These are phyloP conservation scores for Pugionium cornutum DNA, from an alignment of 345 rosid species.

Conservation along the genomic window DNA sequence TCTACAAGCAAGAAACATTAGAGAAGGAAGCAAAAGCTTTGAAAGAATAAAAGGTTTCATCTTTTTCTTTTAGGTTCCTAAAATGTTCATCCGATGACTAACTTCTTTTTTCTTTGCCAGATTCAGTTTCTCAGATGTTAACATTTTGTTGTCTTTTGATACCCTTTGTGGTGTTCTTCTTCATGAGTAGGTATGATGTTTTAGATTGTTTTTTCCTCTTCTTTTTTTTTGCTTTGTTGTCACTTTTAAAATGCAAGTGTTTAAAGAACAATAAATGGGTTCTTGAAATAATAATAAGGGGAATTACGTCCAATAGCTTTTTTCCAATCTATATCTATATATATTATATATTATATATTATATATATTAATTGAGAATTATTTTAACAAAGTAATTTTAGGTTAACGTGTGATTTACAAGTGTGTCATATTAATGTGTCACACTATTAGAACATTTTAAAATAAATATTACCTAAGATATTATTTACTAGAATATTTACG, in stretches of 20 bases:
- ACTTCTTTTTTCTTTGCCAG: slow-evolving; percentile 15
- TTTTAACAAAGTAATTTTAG: no score
- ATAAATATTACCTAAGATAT: no score
- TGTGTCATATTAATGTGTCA: no score
- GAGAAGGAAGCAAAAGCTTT: neutral
- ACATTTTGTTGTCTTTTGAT: slow-evolving; percentile 26
- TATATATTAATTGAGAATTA: no score
- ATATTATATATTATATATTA: no score
- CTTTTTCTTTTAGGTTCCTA: slow-evolving; percentile 5
- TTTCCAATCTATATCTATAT: neutral
- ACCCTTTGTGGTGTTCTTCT: neutral
- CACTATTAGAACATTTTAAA: no score
- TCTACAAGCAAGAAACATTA: slow-evolving; percentile 58
- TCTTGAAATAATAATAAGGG: slow-evolving; percentile 22
- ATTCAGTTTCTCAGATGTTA: slow-evolving; percentile 24
- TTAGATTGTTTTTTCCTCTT: neutral
- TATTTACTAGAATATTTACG: no score
- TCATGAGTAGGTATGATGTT: slow-evolving; percentile 16
- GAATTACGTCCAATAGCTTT: neutral
- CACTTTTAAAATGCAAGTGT: slow-evolving; percentile 33
- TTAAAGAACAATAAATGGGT: slow-evolving; percentile 10
- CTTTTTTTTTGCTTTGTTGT: neutral
- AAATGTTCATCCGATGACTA: slow-evolving; percentile 23
- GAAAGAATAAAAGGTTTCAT: neutral
- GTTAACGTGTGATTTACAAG: no score